Percentiles rank a stretch among this genome's conserved stretches.
These are phyloP conservation scores for Irpex rosettiformis DNA, from an alignment of 1,284 basidiomycete genomes.

Conservation along the genomic window DNA sequence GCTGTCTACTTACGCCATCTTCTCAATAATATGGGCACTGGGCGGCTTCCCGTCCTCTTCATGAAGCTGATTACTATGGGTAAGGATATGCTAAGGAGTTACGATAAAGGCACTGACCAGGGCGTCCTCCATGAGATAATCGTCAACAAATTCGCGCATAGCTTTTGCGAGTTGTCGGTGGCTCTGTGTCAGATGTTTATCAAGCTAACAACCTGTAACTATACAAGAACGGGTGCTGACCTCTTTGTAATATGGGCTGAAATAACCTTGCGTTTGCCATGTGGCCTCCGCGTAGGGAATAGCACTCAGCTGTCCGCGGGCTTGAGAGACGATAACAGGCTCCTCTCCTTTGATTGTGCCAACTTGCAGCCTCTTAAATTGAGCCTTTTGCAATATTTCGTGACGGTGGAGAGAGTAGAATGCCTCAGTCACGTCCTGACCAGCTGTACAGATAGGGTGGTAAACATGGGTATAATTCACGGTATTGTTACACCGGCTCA, in stretches of 20 bases:
- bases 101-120: conserved; percentile 24
- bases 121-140: conserved; percentile 49
- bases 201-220: too few relatives aligned
- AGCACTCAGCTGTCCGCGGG: conserved; percentile 56
- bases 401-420: conserved; percentile 84
- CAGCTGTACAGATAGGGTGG: conserved; percentile 34
- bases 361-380: conserved; percentile 69
- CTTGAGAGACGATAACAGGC: conserved; percentile 48
- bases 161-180: conserved; percentile 48
- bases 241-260: conserved; percentile 70
- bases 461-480: too few relatives aligned
- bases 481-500: conserved; percentile 28
- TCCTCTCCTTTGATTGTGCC: conserved; percentile 69
- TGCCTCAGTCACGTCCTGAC: conserved; percentile 81
- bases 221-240: too few relatives aligned
- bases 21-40: conserved; percentile 58
- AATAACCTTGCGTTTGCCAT: conserved; percentile 68
- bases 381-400: conserved; percentile 73
- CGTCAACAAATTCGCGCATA: conserved; percentile 47
- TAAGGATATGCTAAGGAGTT: background rate
- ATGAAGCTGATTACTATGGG: conserved; percentile 39
- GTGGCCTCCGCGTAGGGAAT: conserved; percentile 85
- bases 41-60: conserved; percentile 80
- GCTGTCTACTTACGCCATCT: conserved; percentile 72
- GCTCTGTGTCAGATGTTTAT: conserved; percentile 33